These are phyloP conservation scores for Apocynum venetum DNA, from an alignment of 257 asterid species.

Conservation along the genomic window DNA sequence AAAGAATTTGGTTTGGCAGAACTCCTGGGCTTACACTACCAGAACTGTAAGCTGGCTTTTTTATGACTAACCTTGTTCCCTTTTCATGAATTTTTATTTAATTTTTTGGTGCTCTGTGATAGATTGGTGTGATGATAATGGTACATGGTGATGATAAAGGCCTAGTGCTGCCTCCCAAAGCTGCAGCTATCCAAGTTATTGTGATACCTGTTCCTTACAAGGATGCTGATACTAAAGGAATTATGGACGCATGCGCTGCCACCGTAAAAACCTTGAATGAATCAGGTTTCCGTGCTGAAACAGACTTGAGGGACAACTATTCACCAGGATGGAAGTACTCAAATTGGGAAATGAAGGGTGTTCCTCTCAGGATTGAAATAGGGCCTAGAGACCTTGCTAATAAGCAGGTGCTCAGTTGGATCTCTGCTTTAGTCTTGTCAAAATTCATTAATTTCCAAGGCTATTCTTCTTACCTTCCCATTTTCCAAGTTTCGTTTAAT, in stretches of 20 bases:
- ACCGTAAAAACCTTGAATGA: constrained; percentile 64
- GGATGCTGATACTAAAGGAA: constrained; percentile 83
- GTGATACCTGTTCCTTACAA: constrained; percentile 93
- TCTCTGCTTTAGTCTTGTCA: neutral
- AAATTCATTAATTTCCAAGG: neutral
- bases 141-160: constrained; percentile 96
- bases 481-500: neutral
- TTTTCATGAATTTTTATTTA: constrained; percentile 3
- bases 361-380: constrained; percentile 93
- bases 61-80: neutral
- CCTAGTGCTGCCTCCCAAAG: constrained; percentile 93
- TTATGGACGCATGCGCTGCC: constrained; percentile 73
- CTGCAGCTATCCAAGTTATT: constrained; percentile 74
- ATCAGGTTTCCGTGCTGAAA: constrained; percentile 81
- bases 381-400: constrained; percentile 94
- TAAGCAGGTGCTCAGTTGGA: constrained; percentile 50
- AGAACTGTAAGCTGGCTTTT: constrained; percentile 60
- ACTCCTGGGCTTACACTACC: constrained; percentile 95
- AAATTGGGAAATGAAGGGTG: constrained; percentile 98
- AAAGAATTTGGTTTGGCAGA: constrained; percentile 94
- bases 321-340: constrained; percentile 99
- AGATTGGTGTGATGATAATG: constrained; percentile 99
- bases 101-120: constrained; percentile 15
- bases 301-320: constrained; percentile 84
- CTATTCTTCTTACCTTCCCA: neutral